Base-by-base conservation (phyloP, 2,329 filamentous ascomycete species). In the Chrysosphaeria jannelii region DNA sequence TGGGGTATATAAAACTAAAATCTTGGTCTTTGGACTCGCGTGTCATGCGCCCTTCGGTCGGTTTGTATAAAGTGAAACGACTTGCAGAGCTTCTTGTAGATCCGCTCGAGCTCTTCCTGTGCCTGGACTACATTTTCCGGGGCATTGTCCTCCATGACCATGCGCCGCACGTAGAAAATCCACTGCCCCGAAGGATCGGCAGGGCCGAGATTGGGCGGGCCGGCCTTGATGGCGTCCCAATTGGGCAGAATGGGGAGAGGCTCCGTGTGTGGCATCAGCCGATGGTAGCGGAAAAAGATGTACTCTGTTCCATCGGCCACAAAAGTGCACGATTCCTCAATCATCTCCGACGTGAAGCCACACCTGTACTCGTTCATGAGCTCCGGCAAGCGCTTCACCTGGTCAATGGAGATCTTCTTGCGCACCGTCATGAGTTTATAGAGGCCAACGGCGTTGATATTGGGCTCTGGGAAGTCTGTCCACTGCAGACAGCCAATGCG, bases 381-480 rank as follows among this genome's bases (percentile, higher is more conserved):
- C 3, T 42, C 43, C 3, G 46, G 44, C 6, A 65, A 34, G 22
- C 47, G 50, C 23, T 39, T 47, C 31, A 56, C 51, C 1, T 51
- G 46, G 33, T 50, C 48, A n/a, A 63, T 50, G 31, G 62, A 57
- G 5, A 60, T 44, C 37, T 52, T 54, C 34, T 55, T 58, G 19
- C 57, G 46, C 34, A 58, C 50, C 7, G 46, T 53, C 16, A 59
- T 22, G 8, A 51, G 45, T n/a, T 46, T 42, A 8, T 44, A 8
- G 19, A 25, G 27, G 19, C 21, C 25, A 6, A 14, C 25, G 13
- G 18, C 24, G n/a, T 25, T 21, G 13, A 45, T 45, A 2, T 49
- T 43, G 10, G 59, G 58, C 29, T 66, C 61, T 2, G 62, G 61
- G 21, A 65, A 46, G 31, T 66, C 61, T 5, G 45, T 51, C 57